A percentile compares a stretch with the other conserved stretches of the same genome.
These are phyloP conservation scores for Suhomyces bokatorum DNA, from an alignment of 1,139 yeast genomes.

Conservation along the genomic window DNA sequence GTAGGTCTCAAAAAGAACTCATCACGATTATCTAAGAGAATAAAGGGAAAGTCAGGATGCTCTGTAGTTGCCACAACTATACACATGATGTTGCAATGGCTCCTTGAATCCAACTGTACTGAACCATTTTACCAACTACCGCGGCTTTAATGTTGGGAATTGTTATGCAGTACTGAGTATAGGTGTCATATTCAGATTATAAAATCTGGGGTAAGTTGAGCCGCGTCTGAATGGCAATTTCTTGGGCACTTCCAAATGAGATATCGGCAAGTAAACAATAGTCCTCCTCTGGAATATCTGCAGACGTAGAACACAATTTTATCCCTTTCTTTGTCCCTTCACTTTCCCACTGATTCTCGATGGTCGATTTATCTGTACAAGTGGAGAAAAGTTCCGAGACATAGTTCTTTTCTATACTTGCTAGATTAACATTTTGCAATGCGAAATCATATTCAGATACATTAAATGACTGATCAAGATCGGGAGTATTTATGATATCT, in stretches of 20 bases:
- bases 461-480: not conserved
- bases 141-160: slow-evolving; percentile 1
- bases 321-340: not conserved
- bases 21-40: slow-evolving; percentile 81
- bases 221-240: slow-evolving; percentile 8
- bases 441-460: not conserved
- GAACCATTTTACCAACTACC: not conserved
- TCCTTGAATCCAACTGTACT: not conserved
- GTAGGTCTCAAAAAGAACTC: slow-evolving; percentile 80
- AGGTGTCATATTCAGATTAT: no score
- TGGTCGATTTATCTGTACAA: not conserved
- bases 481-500: not conserved
- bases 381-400: not conserved
- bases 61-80: slow-evolving; percentile 59
- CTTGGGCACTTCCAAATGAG: slow-evolving; percentile 21
- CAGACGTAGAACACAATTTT: not conserved
- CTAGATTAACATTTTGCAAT: not conserved
- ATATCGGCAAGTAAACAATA: slow-evolving; percentile 13
- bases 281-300: slow-evolving; percentile 7
- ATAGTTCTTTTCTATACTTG: not conserved
- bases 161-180: not conserved
- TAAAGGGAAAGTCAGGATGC: slow-evolving; percentile 66
- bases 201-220: no score
- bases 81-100: slow-evolving; percentile 52
- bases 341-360: not conserved